Percentiles rank a stretch among this genome's conserved stretches.
Conservation (phyloP, 768 basidiomycete species). For the Tulasnella sp. region DNA sequence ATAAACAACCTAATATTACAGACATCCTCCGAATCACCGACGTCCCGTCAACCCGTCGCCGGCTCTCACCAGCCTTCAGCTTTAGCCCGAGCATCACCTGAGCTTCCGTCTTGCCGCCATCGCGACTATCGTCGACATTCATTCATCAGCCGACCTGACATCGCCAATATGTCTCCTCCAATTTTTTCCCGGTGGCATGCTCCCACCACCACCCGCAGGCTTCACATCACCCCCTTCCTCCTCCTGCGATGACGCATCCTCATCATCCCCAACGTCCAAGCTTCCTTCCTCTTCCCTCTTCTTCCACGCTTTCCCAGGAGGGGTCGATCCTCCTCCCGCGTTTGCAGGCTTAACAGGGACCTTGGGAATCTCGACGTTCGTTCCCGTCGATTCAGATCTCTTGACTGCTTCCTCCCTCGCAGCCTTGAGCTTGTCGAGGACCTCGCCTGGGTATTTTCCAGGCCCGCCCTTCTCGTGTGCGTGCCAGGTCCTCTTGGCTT, state of each 20-base stretch:
- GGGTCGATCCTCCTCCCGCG: neutral
- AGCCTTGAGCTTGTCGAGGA: neutral
- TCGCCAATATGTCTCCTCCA: neutral
- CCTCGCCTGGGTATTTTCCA: neutral
- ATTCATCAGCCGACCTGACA: neutral
- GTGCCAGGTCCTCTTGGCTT: neutral
- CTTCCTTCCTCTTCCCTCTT: neutral
- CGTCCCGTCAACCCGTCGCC: neutral
- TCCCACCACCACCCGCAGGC: neutral
- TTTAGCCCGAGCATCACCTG: neutral
- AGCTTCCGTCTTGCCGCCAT: neutral
- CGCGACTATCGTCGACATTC: too few relatives aligned
- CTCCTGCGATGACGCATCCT: neutral
- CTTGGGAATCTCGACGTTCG: neutral
- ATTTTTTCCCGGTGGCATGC: neutral
- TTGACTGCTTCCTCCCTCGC: neutral
- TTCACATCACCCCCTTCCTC: neutral
- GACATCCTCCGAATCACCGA: constrained; percentile 8
- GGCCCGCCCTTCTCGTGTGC: neutral
- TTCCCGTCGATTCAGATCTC: neutral
- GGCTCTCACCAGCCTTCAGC: neutral
- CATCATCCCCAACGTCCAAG: neutral
- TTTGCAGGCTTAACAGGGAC: neutral
- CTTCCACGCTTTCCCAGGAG: neutral
- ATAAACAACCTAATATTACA: neutral